Base-by-base conservation (phyloP, 2,329 filamentous ascomycete species). In the Ambrosiella cleistominuta region DNA sequence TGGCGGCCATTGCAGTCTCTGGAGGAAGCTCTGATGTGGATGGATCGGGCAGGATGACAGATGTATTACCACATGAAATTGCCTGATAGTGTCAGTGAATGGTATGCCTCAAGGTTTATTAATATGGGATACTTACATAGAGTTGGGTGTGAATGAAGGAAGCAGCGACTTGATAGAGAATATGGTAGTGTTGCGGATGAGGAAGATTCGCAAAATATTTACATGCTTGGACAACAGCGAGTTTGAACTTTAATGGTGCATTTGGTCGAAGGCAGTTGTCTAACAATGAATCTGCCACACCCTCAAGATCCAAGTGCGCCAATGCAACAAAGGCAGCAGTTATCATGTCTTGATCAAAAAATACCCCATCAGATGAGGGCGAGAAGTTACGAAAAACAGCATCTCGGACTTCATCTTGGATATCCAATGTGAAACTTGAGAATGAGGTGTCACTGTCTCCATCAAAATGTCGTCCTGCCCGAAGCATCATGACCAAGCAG, bases 391-490 rank as follows among this genome's bases (percentile, higher is more conserved):
- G 75, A 64, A 85, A 85, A 3, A 85, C 76, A 52, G 80, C 79
- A 64, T 84, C 81, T 52, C 76, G 74, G 52, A 86, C 75, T 66
- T 86, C 82, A 64, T 83, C 80, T 64, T 85, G 82, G 7, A 86
- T 78, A 66, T 86, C 82, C 68, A 85, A 72, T 44, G 81, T 81
- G 66, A 82, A 86, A 66, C 81, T 83, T 60, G 83, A 73, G 59
- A 83, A 71, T 1, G 78, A 78, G 9, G 79, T 77, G 64, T 86
- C 82, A 64, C 75, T 80, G 61, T 84, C 78, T 7, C 73, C 70
- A 60, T 78, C 73, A 63, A 86, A 85, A 65, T 85, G 79, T 39
- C 81, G 75, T 11, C 81, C 80, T 44, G 76, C 80, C 45, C 80
- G 77, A 52, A 85, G 73, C 52, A 85, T 68, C 15, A 75, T 75